Base-by-base conservation (phyloP, 2,329 filamentous ascomycete genomes). In the Talaromyces atroroseus region DNA sequence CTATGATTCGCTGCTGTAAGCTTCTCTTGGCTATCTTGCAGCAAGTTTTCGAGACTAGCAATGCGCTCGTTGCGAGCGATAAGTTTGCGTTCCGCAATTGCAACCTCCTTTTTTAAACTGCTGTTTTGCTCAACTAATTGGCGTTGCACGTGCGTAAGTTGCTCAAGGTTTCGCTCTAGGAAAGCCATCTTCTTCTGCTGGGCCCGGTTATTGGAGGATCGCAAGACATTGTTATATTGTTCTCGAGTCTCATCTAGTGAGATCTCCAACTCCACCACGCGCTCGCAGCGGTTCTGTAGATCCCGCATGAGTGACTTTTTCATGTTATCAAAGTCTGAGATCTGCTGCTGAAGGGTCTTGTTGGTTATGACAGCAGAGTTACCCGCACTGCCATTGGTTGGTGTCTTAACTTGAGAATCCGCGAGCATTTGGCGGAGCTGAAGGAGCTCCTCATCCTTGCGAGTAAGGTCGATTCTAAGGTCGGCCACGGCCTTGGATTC, bases 121-220 rank as follows among this genome's bases (percentile, higher is more conserved):
- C 90, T 90, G 76, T 99, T 99, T 75, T 99, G 94, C 78, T 99
- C 94, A 32, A 99, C 94, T 12, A 99, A 85, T 76, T 99, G 94
- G 55, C 94, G 86, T 76, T 99, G 94, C 54, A 99, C 94, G 69
- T 96, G 90, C 3, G 94, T 99, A 54, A 99, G 82, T 75, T 99
- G 94, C 77, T 99, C 94, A 42, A 99, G 84, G 71, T 99, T 99
- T 69, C 94, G 88, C 79, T 99, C 94, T 51, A 99, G 78, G 82
- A 99, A 99, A 16, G 94, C 95, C 89, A 99, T 97, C 83, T 99
- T 99, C 88, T 99, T 99, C 76, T 99, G 94, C 78, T 99, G 94
- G 23, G 94, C 92, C 58, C 94, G 88, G 80, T 95, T 97, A 80
- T 99, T 99, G 63, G 90, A 96, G 50, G 90, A 94, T 56, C 92